Evolutionary conservation across 257 asterid species (phyloP), one percentile per base, ranked within the genome.

Genomic region (Nicotiana noctiflora): DNA sequence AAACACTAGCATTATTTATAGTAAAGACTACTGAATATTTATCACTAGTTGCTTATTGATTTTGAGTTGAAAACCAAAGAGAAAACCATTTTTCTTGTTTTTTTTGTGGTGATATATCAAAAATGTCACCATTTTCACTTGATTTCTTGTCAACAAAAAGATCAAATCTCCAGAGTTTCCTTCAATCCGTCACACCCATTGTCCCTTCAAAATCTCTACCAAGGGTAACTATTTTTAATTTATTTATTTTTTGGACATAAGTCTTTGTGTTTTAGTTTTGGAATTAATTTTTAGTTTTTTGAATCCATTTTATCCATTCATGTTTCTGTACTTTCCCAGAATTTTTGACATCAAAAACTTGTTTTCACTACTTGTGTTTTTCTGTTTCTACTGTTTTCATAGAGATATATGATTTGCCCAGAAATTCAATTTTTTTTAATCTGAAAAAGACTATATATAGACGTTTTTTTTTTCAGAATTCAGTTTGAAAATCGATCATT

Each of bases 111-210:
- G 19, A 5, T 53, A 5, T 14, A 46, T n/a, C 14, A 72, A 46
- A 44, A 72, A 72, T 49, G 78, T 2, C 61, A 72, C 60, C 60
- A 46, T 72, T 49, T 72, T 46, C 78, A 49, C 61, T 72, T 72
- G 60, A 72, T 49, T 46, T 72, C 78, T 13, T 49, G 8, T 72
- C 78, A 72, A 72, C 37, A 14, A 72, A 7, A 72, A 72, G 40
- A 23, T 84, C 84, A 53, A 86, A 86, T 81, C 64, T 86, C 14
- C 46, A 55, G 44, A 77, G 74, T 57, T 78, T 86, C 21, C 81
- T 86, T 55, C 57, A 27, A 53, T 86, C 82, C 2, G 49, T 81
- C 8, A 81, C 83, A 15, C 88, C 86, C 17, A 4, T 77, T 62
- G 83, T 86, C 34, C 64, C 85, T 53, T 77, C 85, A 9, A 78